phyloP scores from a whole-genome alignment of 1,139 yeast genomes.

The Blastobotrys ciferrii region DNA sequence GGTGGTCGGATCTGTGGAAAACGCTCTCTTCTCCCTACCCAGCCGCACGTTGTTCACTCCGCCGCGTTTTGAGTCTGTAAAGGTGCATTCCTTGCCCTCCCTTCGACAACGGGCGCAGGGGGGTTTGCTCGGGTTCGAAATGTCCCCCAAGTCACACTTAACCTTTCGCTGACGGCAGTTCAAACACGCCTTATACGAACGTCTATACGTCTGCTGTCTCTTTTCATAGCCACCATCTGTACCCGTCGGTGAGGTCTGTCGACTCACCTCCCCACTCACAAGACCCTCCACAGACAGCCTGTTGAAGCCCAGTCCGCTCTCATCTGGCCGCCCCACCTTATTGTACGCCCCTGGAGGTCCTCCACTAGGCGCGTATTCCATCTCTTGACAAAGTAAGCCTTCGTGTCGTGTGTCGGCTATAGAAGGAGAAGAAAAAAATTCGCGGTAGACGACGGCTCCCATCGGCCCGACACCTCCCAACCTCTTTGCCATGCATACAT shows the following conservation, averaged over 20 bases:
- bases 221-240: conserved; percentile 1
- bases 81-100: conserved; percentile 77
- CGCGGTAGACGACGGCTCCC: background rate
- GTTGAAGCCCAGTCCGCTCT: background rate
- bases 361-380: background rate
- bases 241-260: background rate
- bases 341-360: background rate
- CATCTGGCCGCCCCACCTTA: background rate
- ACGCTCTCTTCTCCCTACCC: conserved; percentile 35
- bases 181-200: conserved; percentile 65
- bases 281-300: background rate
- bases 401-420: background rate
- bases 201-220: conserved; percentile 32
- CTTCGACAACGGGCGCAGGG: conserved; percentile 84
- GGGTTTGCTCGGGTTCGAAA: conserved; percentile 69
- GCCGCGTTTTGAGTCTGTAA: conserved; percentile 64
- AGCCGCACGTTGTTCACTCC: conserved; percentile 49
- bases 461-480: too few relatives aligned
- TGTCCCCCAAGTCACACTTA: conserved; percentile 19
- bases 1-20: conserved; percentile 9
- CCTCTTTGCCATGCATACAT: too few relatives aligned
- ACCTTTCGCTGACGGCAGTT: conserved; percentile 20
- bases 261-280: background rate
- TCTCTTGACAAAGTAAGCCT: background rate
- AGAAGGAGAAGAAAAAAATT: background rate